Base-by-base conservation (phyloP, 495 filamentous ascomycete species). In the Clavariopsis aquatica region DNA sequence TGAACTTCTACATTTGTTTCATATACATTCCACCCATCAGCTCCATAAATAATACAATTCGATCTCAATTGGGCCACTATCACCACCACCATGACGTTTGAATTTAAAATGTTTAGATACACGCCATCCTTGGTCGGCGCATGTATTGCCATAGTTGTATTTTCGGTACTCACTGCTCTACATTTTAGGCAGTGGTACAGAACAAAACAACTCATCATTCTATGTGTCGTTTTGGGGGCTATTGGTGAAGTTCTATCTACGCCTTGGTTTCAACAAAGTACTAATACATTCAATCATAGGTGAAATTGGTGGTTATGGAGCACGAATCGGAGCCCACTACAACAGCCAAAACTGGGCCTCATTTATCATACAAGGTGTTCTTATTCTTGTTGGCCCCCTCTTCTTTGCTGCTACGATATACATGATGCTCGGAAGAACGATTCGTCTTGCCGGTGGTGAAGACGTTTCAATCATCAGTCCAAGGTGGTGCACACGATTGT, bases 401-500 rank as follows among this genome's bases (percentile, higher is more conserved):
- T 62, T 71, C 54, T 66, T 69, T 53, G 69, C 74, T 57, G 75
- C 75, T 10, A 72, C 75, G 12, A 73, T 77, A 24, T 77, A 77
- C 66, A 77, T 77, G 74, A 71, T 65, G 46, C 72, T 75, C 27
- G 74, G 74, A n/a, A 68, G 74, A 0, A 67, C 75, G 28, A 72
- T 77, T 24, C 26, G 43, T 2, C 67, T 56, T 43, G 62, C 66
- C 19, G 58, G 60, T 13, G 51, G 60, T 5, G 72, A 69, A 31
- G 38, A 74, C 1, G 41, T 72, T n/a, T 73, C 72, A 4, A 61
- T 72, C 45, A 60, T 77, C 28, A 43, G 59, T 22, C 65, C 71
- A 1, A 31, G 15, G 9, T 71, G 69, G 58, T 66, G 73, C 23
- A 77, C 74, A 49, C 70, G 69, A 26, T 47, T 76, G 20, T 77